Conservation (phyloP, 2,329 filamentous ascomycete genomes). For the Trichoderma pleuroti region DNA sequence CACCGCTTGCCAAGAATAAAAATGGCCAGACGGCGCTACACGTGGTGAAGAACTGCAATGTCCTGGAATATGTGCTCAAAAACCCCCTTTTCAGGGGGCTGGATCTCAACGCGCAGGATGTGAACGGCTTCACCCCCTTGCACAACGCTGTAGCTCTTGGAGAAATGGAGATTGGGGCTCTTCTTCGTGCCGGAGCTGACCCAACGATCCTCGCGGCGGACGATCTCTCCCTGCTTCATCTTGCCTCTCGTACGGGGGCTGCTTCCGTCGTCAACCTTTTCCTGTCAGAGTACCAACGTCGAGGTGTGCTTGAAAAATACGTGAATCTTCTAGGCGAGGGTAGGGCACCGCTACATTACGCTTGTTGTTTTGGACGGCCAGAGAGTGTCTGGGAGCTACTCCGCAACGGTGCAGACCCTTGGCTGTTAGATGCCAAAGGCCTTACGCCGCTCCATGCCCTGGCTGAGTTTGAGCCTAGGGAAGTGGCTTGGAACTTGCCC, state of each 20-base stretch:
- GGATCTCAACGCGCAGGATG: background rate
- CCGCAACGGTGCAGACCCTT: background rate
- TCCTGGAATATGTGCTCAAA: background rate
- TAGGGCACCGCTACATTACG: background rate
- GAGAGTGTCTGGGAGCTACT: slow-evolving; percentile 1
- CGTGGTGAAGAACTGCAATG: background rate
- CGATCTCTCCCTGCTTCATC: background rate
- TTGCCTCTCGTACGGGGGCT: background rate
- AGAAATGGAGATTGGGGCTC: background rate
- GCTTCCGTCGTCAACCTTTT: background rate
- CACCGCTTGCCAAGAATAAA: background rate
- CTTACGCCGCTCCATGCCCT: background rate
- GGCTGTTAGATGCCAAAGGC: background rate
- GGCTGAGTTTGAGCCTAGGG: background rate
- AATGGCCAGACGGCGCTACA: background rate
- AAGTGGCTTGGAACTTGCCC: background rate
- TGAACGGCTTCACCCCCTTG: background rate
- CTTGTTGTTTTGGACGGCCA: background rate
- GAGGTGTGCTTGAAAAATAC: background rate
- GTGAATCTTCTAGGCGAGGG: background rate
- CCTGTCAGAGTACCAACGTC: background rate
- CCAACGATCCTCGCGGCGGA: background rate
- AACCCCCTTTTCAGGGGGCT: background rate
- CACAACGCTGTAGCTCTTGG: background rate
- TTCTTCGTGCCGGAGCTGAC: background rate